Evolutionary conservation across 139 green algal species (phyloP).

Genomic region (Trebouxia sp.): DNA sequence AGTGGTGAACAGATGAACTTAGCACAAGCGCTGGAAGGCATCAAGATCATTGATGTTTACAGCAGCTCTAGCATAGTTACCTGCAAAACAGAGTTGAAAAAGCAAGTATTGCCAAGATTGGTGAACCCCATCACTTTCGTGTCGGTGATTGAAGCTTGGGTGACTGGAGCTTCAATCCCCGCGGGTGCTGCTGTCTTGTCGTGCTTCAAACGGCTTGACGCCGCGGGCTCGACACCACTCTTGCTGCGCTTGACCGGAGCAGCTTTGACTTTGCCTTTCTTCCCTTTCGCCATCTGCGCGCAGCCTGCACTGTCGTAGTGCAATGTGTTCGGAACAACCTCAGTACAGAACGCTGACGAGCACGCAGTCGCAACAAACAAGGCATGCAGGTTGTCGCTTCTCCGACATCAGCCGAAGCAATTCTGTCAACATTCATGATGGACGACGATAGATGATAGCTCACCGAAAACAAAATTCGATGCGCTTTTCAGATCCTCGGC

Average conservation of each 20-base stretch:
- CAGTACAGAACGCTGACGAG: no score
- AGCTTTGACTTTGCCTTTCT: neutral
- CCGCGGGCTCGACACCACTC: no score
- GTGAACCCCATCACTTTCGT: slow-evolving; percentile 39
- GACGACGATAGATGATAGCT: no score
- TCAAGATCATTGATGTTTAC: neutral
- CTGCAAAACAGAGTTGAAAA: slow-evolving; percentile 67
- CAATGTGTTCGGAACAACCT: no score
- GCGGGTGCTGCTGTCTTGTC: neutral
- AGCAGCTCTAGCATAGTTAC: slow-evolving; percentile 8
- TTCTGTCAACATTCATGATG: no score
- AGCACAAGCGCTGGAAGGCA: neutral
- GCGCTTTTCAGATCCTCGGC: no score
- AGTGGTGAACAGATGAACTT: no score
- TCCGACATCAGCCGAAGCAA: no score
- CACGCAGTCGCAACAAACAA: no score
- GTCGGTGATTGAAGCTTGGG: no score
- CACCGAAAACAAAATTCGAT: no score
- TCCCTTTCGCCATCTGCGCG: neutral
- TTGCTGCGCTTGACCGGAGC: neutral
- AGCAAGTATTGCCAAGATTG: slow-evolving; percentile 76
- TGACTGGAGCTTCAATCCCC: neutral
- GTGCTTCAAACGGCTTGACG: neutral
- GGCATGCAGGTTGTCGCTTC: no score
- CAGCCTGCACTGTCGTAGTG: neutral